Evolutionary conservation across 2,329 filamentous ascomycete genomes (phyloP).

Genomic region (Paracoccidioides lutzii): DNA sequence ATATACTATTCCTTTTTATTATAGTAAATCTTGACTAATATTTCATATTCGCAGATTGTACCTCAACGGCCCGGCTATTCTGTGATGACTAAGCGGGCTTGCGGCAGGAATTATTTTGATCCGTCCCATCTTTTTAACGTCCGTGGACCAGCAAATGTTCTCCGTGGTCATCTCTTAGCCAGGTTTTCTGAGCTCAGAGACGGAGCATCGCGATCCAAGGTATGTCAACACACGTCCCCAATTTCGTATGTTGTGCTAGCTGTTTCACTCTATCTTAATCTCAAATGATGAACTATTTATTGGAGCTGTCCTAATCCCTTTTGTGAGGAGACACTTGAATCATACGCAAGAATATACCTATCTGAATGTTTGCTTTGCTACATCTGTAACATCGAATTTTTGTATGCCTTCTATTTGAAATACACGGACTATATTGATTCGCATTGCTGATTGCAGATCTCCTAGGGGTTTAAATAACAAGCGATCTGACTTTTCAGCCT

Average conservation of each 20-base stretch:
- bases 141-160: not conserved
- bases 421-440: not conserved
- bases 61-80: too few species aligned
- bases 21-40: too few species aligned
- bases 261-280: not conserved
- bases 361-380: constrained; percentile 9
- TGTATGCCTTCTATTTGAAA: not conserved
- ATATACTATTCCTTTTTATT: too few species aligned
- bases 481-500: not conserved
- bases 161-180: not conserved
- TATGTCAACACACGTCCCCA: not conserved
- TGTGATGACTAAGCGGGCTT: not conserved
- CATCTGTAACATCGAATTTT: not conserved
- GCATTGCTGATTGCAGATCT: not conserved
- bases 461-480: constrained; percentile 2
- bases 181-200: not conserved
- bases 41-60: too few species aligned
- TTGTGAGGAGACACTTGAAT: constrained; percentile 14
- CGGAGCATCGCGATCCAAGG: not conserved
- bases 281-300: constrained; percentile 20
- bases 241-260: not conserved
- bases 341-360: constrained; percentile 13
- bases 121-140: not conserved
- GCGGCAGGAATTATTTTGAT: not conserved
- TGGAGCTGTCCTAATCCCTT: constrained; percentile 21